Percentiles rank a stretch among this genome's conserved stretches.
Evolutionary conservation across 2,329 filamentous ascomycete genomes (phyloP).

Genomic region (Aspergillus tanneri): DNA sequence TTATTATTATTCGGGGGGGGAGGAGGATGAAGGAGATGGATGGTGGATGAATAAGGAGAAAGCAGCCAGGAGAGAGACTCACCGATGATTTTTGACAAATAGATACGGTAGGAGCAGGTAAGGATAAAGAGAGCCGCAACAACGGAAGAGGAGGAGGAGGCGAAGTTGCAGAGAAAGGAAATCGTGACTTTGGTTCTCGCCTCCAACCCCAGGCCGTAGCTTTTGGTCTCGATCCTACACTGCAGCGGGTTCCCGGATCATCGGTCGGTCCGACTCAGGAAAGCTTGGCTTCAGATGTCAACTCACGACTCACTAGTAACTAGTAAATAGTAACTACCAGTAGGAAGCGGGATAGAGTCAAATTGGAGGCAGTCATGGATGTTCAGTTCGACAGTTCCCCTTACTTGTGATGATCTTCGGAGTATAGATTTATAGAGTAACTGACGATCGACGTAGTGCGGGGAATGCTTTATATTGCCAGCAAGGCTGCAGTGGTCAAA

Average conservation of each 20-base stretch:
- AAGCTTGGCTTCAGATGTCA: too few relatives aligned
- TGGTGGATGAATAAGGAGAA: background rate
- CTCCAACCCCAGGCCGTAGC: constrained; percentile 19
- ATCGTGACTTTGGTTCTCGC: constrained; percentile 15
- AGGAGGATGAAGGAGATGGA: constrained; percentile 1
- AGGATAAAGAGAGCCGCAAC: constrained; percentile 8
- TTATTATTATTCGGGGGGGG: constrained; percentile 4
- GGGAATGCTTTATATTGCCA: too few relatives aligned
- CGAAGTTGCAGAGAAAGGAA: constrained; percentile 7
- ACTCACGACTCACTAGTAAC: too few relatives aligned
- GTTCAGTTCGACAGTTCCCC: too few relatives aligned
- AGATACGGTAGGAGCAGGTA: constrained; percentile 2
- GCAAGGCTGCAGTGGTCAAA: too few relatives aligned
- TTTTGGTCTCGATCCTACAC: constrained; percentile 27
- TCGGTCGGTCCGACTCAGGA: constrained; percentile 18
- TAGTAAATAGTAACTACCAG: too few relatives aligned
- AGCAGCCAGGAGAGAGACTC: constrained; percentile 1
- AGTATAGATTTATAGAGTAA: too few relatives aligned
- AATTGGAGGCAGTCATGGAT: too few relatives aligned
- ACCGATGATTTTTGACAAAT: constrained; percentile 1
- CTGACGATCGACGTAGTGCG: too few relatives aligned
- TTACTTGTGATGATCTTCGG: too few relatives aligned
- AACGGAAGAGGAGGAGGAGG: constrained; percentile 12
- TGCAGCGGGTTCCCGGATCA: constrained; percentile 18
- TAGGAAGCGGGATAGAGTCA: too few relatives aligned